A percentile compares a stretch with the other conserved stretches of the same genome.
Evolutionary conservation across 306 rosid species (phyloP).

Genomic region (Gastrolobium bilobum): DNA sequence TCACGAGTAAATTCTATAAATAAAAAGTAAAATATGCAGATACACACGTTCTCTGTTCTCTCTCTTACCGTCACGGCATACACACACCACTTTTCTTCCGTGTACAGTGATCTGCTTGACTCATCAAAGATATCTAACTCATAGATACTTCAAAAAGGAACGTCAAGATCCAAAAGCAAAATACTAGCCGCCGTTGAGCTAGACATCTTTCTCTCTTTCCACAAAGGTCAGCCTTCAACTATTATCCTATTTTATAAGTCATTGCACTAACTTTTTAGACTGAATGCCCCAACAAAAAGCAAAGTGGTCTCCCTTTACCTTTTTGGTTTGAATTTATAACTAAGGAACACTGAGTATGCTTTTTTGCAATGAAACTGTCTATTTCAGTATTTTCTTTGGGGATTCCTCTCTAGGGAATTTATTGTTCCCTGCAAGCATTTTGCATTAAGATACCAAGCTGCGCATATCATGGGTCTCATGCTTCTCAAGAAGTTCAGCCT

Average conservation of each 20-base stretch:
- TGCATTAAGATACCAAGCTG: constrained; percentile 22
- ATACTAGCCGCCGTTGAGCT: too few relatives aligned
- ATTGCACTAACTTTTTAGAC: constrained; percentile 57
- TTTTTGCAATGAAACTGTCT: constrained; percentile 48
- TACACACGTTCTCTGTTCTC: too few relatives aligned
- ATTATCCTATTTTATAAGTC: constrained; percentile 33
- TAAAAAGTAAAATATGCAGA: too few relatives aligned
- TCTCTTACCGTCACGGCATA: too few relatives aligned
- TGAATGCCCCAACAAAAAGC: constrained; percentile 65
- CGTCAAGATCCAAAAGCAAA: too few relatives aligned
- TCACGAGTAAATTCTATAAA: too few relatives aligned
- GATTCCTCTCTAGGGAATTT: constrained; percentile 5
- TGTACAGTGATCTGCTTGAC: too few relatives aligned
- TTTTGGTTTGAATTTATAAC: constrained; percentile 48
- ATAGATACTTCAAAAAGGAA: too few relatives aligned
- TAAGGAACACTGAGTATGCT: constrained; percentile 27
- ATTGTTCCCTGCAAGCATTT: constrained; percentile 36
- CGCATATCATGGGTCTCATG: constrained; percentile 49
- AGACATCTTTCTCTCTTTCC: too few relatives aligned
- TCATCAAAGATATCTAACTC: too few relatives aligned
- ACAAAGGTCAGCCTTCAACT: constrained; percentile 33
- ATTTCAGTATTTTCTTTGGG: constrained; percentile 43
- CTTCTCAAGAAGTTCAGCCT: constrained; percentile 52
- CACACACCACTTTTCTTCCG: too few relatives aligned
- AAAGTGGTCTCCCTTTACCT: constrained; percentile 63